A percentile compares a stretch with the other conserved stretches of the same genome.
Evolutionary conservation across 2,329 filamentous ascomycete species (phyloP).

Genomic region (Ophiostoma ulmi): DNA sequence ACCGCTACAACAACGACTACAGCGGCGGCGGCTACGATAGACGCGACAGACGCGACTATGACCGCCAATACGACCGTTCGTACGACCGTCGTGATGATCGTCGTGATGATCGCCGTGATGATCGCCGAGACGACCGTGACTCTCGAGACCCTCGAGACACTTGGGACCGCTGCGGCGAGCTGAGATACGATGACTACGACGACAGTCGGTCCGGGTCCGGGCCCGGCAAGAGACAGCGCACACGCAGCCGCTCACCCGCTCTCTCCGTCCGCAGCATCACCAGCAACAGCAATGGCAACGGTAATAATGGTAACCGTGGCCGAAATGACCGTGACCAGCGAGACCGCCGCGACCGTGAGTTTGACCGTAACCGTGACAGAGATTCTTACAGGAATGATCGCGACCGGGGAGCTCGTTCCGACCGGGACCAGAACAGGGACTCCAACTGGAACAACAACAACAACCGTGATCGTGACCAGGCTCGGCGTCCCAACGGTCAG

Average conservation of each 20-base stretch:
- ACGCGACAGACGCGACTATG: neutral
- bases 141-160: neutral
- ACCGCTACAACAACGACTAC: slow-evolving; percentile 30
- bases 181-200: slow-evolving; percentile 29
- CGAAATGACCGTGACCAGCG: slow-evolving; percentile 27
- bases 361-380: slow-evolving; percentile 32
- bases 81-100: slow-evolving; percentile 46
- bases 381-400: slow-evolving; percentile 32
- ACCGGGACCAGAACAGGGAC: slow-evolving; percentile 32
- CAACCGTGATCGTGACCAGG: neutral
- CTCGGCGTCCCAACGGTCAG: neutral
- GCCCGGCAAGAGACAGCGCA: slow-evolving; percentile 49
- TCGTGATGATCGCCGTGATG: neutral
- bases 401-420: slow-evolving; percentile 32
- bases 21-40: slow-evolving; percentile 12
- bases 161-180: slow-evolving; percentile 14
- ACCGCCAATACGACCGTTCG: slow-evolving; percentile 13
- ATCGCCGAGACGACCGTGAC: slow-evolving; percentile 18
- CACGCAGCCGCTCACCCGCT: slow-evolving; percentile 50
- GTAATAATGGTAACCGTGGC: slow-evolving; percentile 33
- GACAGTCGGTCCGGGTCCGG: slow-evolving; percentile 40
- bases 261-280: slow-evolving; percentile 29
- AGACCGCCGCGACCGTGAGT: slow-evolving; percentile 35
- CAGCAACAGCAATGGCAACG: slow-evolving; percentile 35
- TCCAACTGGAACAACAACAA: neutral